phyloP scores from a whole-genome alignment of 495 filamentous ascomycete species.

The Umbilicaria muhlenbergii region DNA sequence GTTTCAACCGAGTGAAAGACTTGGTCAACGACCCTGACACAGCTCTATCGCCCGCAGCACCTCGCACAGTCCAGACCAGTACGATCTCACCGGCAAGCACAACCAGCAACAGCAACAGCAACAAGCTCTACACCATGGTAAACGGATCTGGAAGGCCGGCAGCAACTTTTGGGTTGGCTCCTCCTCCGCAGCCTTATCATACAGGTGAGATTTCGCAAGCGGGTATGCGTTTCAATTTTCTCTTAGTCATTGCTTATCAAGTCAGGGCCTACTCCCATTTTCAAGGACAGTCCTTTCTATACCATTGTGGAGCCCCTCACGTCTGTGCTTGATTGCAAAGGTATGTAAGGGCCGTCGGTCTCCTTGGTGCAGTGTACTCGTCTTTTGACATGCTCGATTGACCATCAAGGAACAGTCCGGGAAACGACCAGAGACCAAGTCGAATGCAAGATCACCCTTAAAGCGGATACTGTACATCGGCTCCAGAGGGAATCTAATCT shows the following conservation, averaged over 20 bases:
- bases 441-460: constrained; percentile 37
- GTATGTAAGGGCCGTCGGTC: constrained; percentile 27
- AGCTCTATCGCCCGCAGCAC: constrained; percentile 8
- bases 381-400: constrained; percentile 6
- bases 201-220: no score
- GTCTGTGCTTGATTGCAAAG: constrained; percentile 45
- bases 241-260: no score
- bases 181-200: no score
- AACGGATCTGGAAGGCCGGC: no score
- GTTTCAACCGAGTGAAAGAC: constrained; percentile 19
- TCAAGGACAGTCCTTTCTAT: constrained; percentile 72
- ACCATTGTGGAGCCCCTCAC: constrained; percentile 44
- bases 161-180: no score
- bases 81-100: constrained; percentile 4
- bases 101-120: not conserved
- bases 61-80: constrained; percentile 2
- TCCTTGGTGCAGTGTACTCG: not conserved
- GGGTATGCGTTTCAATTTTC: no score
- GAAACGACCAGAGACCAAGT: constrained; percentile 37
- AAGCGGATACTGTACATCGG: constrained; percentile 27
- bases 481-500: constrained; percentile 36
- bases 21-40: constrained; percentile 19
- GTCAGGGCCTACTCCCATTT: constrained; percentile 20
- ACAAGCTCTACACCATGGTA: no score
- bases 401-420: constrained; percentile 23